Evolutionary conservation across 192 early-diverging fungal genomes (phyloP), one percentile per base, ranked within the genome.

Genomic region (Linnemannia hyalina): DNA sequence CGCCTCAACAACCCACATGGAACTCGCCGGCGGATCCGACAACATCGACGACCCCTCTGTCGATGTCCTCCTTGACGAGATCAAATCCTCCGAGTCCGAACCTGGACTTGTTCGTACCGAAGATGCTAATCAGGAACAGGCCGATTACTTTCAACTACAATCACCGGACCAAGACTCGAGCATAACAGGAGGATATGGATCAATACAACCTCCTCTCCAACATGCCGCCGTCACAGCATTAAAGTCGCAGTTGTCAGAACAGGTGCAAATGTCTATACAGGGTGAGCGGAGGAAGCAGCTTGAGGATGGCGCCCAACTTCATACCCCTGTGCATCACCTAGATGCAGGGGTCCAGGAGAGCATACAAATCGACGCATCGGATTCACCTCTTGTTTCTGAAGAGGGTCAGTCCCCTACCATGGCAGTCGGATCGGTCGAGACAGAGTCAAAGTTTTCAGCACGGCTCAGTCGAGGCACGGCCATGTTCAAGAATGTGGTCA

Each of bases 1-100:
- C 11, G 85, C 87, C 7, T 85, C 78, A 22, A 75, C 78, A 68
- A 75, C 55, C 20, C 78, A 77, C 42, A 89, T 88, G 81, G 88
- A 89, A 42, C 52, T 89, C 10, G 79, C 73, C 8, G 75, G 52
- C 3, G 83, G 87, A 15, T 42, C 82, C 3, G 80, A 88, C 36
- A 68, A 49, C 35, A 75, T 65, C 4, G 47, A 77, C 16, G 55
- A 72, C 32, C 35, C 81, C 2, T 73, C 54, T 22, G 81, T 76
- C 11, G 75, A 77, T 36, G 54, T 77, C 16, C 55, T 73, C 13
- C 52, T 70, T 68, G 73, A 70, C 6, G 81, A 77, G n/a, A 55
- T 77, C 35, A 40, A 68, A 26, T 23, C 57, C 44, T 46, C 22
- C 71, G 76, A 63, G 7, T 4, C 78, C 20, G 78, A 75, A 23